These are phyloP conservation scores for Blepharisma stoltei DNA, from an alignment of 73 alveolate genomes.

Conservation along the genomic window DNA sequence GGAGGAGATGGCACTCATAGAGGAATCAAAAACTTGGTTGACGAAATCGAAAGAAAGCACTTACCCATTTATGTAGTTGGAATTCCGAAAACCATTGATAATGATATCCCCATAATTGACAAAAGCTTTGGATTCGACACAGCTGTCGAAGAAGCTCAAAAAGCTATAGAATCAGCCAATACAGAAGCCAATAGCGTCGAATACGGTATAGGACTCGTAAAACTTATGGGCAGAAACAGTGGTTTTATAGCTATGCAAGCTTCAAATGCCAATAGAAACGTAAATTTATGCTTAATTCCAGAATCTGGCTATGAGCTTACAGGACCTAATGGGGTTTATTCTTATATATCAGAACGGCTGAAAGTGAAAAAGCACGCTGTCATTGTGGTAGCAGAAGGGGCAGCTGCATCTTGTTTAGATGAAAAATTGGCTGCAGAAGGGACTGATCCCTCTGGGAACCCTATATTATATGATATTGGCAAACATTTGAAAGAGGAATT, in stretches of 20 bases:
- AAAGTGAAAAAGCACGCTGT: conserved; percentile 55
- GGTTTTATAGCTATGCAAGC: conserved; percentile 94
- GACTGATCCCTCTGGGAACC: conserved; percentile 70
- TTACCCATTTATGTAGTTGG: conserved; percentile 73
- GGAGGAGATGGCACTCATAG: conserved; percentile 96
- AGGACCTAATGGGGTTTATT: conserved; percentile 84
- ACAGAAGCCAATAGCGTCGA: conserved; percentile 95
- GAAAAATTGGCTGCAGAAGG: conserved; percentile 51
- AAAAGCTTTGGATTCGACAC: conserved; percentile 78
- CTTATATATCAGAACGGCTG: conserved; percentile 57
- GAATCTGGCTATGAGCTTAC: conserved; percentile 88
- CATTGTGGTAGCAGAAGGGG: conserved; percentile 59
- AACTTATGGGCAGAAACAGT: conserved; percentile 93
- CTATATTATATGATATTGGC: conserved; percentile 86
- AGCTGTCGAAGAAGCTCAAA: conserved; percentile 60
- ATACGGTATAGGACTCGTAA: conserved; percentile 85
- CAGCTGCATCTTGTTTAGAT: conserved; percentile 64
- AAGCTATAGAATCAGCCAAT: conserved; percentile 88
- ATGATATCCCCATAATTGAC: conserved; percentile 95
- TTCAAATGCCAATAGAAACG: conserved; percentile 86
- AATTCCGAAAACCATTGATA: conserved; percentile 94
- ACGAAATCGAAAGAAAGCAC: conserved; percentile 54
- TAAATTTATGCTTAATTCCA: conserved; percentile 89
- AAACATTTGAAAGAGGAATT: conserved; percentile 70
- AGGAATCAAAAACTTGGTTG: conserved; percentile 65